Evolutionary conservation across 148 eudicot species (phyloP), one percentile per base, ranked within the genome.

Genomic region (Rheum nobile): DNA sequence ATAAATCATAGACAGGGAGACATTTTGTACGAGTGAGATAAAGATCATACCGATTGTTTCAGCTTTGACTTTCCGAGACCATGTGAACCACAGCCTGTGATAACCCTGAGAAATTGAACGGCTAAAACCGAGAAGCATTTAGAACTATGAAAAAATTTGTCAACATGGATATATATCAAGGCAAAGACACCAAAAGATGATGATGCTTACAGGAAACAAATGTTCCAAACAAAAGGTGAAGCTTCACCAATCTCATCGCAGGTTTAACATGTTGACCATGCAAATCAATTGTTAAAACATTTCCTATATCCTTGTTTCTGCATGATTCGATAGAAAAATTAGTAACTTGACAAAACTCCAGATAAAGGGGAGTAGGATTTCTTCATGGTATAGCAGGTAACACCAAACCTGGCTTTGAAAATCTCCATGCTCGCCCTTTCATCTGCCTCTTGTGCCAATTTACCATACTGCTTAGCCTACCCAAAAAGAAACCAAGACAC

Each of bases 211-310:
- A 92, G 67, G 92, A 87, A 71, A 84, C 90, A 84, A 76, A 88
- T 77, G 96, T 93, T 77, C 92, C 96, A 80, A 96, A 96, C 22
- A 92, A 74, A 26, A 96, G 90, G 87, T 96, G 99, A 83, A 92
- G 91, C 84, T 96, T 96, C 79, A 96, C 83, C 71, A 96, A 85
- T 85, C 83, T 88, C 84, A 90, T 85, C 24, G 94, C 99, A 80
- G 84, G 97, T 83, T 90, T 96, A 71, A 96, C 88, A 57, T 96
- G 99, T 80, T 96, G 99, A 61, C 99, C 99, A 73, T 96, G 99
- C 80, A 96, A 88, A 87, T 96, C 99, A 77, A 96, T 92, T 24
- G 99, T 90, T 67, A 96, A 80, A 77, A 85, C 76, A 79, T 96
- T 96, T 77, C 87, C 92, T 48, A 90, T 87, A 32, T 52, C 82